Percentiles rank a stretch among this genome's conserved stretches.
These are phyloP conservation scores for Calonectria hongkongensis DNA, from an alignment of 2,329 filamentous ascomycete genomes.

Conservation along the genomic window DNA sequence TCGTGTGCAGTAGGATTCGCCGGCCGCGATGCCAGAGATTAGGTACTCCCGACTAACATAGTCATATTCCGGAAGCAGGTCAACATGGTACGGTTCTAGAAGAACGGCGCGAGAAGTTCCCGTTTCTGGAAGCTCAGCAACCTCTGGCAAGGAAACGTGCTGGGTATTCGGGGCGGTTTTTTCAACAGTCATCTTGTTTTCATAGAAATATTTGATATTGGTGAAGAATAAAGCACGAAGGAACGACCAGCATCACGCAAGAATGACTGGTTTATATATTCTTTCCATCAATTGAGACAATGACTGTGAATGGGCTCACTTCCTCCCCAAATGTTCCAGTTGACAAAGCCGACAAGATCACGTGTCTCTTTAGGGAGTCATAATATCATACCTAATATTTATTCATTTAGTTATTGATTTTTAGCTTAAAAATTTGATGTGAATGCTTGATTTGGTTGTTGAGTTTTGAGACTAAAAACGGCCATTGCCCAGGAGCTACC, in stretches of 20 bases:
- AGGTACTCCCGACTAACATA: constrained; percentile 45
- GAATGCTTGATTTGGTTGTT: not conserved
- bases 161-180: not conserved
- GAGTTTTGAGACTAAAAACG: not conserved
- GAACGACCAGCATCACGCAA: too few relatives aligned
- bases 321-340: too few relatives aligned
- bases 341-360: too few relatives aligned
- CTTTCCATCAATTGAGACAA: too few relatives aligned
- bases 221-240: not conserved
- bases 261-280: too few relatives aligned
- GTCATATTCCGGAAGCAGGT: constrained; percentile 44
- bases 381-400: too few relatives aligned
- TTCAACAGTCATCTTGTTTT: constrained; percentile 17
- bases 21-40: constrained; percentile 40
- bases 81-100: constrained; percentile 45
- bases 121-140: constrained; percentile 36
- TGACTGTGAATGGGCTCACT: too few relatives aligned
- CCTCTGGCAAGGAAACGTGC: constrained; percentile 26
- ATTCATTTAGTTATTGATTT: too few relatives aligned
- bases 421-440: too few relatives aligned
- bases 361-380: too few relatives aligned
- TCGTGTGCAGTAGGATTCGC: constrained; percentile 44
- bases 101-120: constrained; percentile 34
- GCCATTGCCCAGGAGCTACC: not conserved
- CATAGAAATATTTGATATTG: not conserved